phyloP scores from a whole-genome alignment of 179 eudicot species.

The Spergularia azorica region DNA sequence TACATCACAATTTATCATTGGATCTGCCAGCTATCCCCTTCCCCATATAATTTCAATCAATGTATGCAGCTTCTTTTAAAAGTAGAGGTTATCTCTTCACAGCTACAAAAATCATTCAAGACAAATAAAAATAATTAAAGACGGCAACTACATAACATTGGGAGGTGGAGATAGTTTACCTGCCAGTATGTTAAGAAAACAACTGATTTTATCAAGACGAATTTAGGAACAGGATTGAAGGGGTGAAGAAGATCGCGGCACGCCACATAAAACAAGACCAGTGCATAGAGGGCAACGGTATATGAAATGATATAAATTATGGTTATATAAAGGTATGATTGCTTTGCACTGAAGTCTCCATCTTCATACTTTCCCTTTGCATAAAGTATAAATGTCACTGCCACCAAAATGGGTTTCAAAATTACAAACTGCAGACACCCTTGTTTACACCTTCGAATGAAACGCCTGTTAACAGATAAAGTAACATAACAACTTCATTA shows the following conservation, averaged over 20 bases:
- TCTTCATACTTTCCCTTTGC: conserved; percentile 89
- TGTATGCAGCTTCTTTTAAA: not conserved
- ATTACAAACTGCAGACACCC: conserved; percentile 97
- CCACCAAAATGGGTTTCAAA: conserved; percentile 87
- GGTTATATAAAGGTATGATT: conserved; percentile 91
- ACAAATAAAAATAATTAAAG: not conserved
- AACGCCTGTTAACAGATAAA: conserved; percentile 62
- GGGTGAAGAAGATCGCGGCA: conserved; percentile 94
- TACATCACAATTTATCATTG: not conserved
- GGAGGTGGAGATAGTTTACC: conserved; percentile 40
- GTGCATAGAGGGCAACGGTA: conserved; percentile 80
- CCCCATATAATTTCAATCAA: not conserved
- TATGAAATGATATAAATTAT: conserved; percentile 88
- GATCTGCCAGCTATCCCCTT: not conserved
- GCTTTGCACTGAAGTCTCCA: conserved; percentile 87
- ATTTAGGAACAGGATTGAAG: conserved; percentile 96
- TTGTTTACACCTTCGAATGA: conserved; percentile 96
- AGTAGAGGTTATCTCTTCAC: not conserved
- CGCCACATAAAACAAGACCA: conserved; percentile 91
- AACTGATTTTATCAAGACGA: conserved; percentile 87
- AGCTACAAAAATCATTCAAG: not conserved
- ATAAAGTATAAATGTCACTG: conserved; percentile 75
- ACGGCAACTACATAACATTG: not conserved
- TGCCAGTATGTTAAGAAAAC: conserved; percentile 99
- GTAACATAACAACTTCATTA: conserved; percentile 1